Percentiles rank a stretch among this genome's conserved stretches.
phyloP scores from a whole-genome alignment of 2,329 filamentous ascomycete species.

The Sarocladium strictum region DNA sequence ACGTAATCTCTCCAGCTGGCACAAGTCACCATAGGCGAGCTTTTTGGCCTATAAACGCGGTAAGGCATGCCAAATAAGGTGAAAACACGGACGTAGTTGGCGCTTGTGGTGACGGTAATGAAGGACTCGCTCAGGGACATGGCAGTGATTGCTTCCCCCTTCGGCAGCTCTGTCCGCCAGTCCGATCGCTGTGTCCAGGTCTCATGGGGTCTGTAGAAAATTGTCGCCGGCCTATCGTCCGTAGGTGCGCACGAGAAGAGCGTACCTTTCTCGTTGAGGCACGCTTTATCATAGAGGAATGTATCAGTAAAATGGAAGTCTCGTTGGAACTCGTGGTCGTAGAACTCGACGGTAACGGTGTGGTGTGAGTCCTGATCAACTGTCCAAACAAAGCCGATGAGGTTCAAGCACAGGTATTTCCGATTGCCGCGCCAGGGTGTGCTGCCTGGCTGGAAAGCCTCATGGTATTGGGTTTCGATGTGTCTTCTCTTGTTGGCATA shows the following conservation, averaged over 20 bases:
- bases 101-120: slow-evolving; percentile 79
- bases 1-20: slow-evolving; percentile 94
- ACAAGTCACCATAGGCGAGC: slow-evolving; percentile 82
- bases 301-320: slow-evolving; percentile 98
- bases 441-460: slow-evolving; percentile 85
- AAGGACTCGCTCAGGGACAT: slow-evolving; percentile 91
- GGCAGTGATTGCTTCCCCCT: slow-evolving; percentile 78
- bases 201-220: slow-evolving; percentile 97
- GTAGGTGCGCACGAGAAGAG: slow-evolving; percentile 76
- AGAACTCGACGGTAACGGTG: slow-evolving; percentile 95
- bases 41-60: slow-evolving; percentile 87
- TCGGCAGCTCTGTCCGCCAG: slow-evolving; percentile 83
- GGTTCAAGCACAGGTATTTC: slow-evolving; percentile 86
- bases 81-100: slow-evolving; percentile 86
- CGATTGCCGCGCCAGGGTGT: slow-evolving; percentile 95
- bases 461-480: slow-evolving; percentile 64
- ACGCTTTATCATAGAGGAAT: slow-evolving; percentile 93
- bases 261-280: slow-evolving; percentile 76
- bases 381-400: slow-evolving; percentile 94
- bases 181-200: slow-evolving; percentile 89
- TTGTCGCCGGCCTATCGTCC: slow-evolving; percentile 60
- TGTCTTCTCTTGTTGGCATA: slow-evolving; percentile 44
- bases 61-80: slow-evolving; percentile 88
- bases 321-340: slow-evolving; percentile 84
- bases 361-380: slow-evolving; percentile 91